Evolutionary conservation across 768 basidiomycete species (phyloP), one percentile per base, ranked within the genome.

Genomic region (Mycena chlorophos): DNA sequence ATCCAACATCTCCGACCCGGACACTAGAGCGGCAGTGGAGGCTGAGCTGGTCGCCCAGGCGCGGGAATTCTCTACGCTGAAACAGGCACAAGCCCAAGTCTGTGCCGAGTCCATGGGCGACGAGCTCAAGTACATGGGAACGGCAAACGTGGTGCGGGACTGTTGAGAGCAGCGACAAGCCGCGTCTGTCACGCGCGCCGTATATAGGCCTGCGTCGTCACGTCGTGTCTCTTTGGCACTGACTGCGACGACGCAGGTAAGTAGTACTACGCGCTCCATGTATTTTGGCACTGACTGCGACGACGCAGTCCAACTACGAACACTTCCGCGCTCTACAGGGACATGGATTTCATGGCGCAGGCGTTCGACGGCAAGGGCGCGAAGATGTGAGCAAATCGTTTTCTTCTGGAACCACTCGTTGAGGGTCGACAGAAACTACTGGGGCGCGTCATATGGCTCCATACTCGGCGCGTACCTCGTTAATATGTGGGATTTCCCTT

Each of bases 391-490:
- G 63, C 47, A 5, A 22, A 20, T 30, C 39, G 10, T 16, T 27
- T 26, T 37, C 5, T 16, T 30, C 3, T 45, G 6, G 23, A 8
- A 42, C 47, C 5, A 49, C 13, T 22, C 6, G 8, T 13, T 1
- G 20, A 40, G 34, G 8, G 42, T 3, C 3, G 17, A 3, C 25
- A 67, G 66, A n/a, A 63, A 67, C 20, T 65, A 59, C 47, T 65
- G 56, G 55, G 63, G 64, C 20, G 59, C 51, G 2, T 67, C 66
- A 1, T 67, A 67, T 49, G 66, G 66, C 2, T 64, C 64, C 4
- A 63, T 65, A 23, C 53, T 65, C 10, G 66, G 66, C 6, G 60
- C 65, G 14, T 67, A 67, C 42, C 58, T 67, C 3, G 66, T 63
- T 13, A 67, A 67, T 40, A 67, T 67, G 66, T 62, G 45, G 39